Evolutionary conservation across 306 rosid species (phyloP).

Genomic region (Medicago ruthenica): DNA sequence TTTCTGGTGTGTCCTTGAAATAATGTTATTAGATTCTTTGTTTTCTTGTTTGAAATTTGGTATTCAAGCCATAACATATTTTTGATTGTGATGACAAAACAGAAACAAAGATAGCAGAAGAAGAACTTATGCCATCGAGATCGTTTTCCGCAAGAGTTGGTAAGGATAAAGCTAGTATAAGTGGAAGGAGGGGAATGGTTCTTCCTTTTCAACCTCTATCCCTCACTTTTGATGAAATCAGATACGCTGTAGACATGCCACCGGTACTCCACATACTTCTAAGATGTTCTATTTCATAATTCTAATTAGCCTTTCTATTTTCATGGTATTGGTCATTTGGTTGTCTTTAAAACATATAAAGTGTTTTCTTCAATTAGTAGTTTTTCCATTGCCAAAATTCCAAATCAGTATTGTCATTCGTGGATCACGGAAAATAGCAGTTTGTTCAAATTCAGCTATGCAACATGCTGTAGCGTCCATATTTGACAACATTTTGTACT

Average conservation of each 20-base stretch:
- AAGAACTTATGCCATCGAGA: constrained; percentile 26
- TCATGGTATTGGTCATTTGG: too few species aligned
- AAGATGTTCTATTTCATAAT: background rate
- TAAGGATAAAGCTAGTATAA: constrained; percentile 45
- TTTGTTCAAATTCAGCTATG: too few species aligned
- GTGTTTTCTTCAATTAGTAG: too few species aligned
- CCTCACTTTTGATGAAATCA: constrained; percentile 77
- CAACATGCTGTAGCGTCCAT: too few species aligned
- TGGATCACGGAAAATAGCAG: too few species aligned
- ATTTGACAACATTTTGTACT: too few species aligned
- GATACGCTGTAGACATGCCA: constrained; percentile 87
- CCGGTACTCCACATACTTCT: constrained; percentile 38
- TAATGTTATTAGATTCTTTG: constrained; percentile 30
- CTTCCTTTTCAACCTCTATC: constrained; percentile 88
- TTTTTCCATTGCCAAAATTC: too few species aligned
- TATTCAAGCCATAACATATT: constrained; percentile 13
- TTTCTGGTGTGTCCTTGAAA: constrained; percentile 43
- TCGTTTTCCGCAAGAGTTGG: constrained; percentile 41
- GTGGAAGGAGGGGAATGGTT: constrained; percentile 69
- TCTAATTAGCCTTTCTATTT: background rate
- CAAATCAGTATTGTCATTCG: too few species aligned
- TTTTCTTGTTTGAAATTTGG: constrained; percentile 24
- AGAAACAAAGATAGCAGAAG: constrained; percentile 45
- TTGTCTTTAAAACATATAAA: too few species aligned
- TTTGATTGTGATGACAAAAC: constrained; percentile 42